A percentile compares a stretch with the other conserved stretches of the same genome.
Evolutionary conservation across 2,329 filamentous ascomycete species (phyloP).

Genomic region (Knufia fluminis): DNA sequence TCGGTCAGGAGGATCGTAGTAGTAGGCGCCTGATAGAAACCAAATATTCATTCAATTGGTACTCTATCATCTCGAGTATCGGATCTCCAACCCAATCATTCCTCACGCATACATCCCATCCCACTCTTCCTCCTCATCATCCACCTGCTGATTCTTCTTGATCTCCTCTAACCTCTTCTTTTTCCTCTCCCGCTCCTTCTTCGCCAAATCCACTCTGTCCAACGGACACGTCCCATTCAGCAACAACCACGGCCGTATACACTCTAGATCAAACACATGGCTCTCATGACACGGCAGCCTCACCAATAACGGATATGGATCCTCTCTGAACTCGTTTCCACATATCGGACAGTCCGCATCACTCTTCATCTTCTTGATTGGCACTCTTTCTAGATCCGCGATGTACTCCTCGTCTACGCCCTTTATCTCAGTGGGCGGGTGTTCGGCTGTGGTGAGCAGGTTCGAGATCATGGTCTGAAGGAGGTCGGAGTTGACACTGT

Average conservation of each 20-base stretch:
- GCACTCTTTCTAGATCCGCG: constrained; percentile 22
- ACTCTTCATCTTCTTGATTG: constrained; percentile 23
- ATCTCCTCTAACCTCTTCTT: constrained; percentile 31
- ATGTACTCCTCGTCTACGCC: constrained; percentile 48
- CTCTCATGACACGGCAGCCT: constrained; percentile 52
- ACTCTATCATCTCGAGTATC: too few relatives aligned
- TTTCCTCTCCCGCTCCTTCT: constrained; percentile 43
- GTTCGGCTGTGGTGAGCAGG: constrained; percentile 47
- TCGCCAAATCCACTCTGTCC: constrained; percentile 50
- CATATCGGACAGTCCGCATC: constrained; percentile 43
- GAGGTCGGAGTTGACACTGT: constrained; percentile 33
- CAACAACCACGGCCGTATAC: constrained; percentile 55
- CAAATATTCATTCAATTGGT: too few relatives aligned
- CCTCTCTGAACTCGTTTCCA: constrained; percentile 45
- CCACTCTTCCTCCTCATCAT: constrained; percentile 39
- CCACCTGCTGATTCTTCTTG: constrained; percentile 24
- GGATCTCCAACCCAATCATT: too few relatives aligned
- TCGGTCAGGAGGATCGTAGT: too few relatives aligned
- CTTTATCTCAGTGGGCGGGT: constrained; percentile 50
- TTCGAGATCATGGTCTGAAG: constrained; percentile 47
- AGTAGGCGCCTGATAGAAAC: too few relatives aligned
- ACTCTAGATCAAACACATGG: constrained; percentile 57
- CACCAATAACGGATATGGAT: constrained; percentile 55
- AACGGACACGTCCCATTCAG: constrained; percentile 56
- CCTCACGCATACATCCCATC: constrained; percentile 44